These are phyloP conservation scores for Goffeauzyma gilvescens DNA, from an alignment of 768 basidiomycete genomes.

Conservation along the genomic window DNA sequence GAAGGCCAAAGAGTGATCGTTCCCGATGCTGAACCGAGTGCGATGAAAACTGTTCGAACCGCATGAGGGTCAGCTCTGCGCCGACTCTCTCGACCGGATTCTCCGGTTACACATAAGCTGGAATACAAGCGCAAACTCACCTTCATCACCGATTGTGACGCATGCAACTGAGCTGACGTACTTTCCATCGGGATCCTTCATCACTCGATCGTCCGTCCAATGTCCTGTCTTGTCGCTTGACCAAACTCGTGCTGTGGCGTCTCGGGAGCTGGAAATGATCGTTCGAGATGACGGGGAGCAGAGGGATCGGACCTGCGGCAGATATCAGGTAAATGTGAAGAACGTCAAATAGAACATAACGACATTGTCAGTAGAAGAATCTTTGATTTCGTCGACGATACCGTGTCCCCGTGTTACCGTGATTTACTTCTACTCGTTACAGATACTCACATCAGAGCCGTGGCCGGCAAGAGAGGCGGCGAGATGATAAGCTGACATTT, in stretches of 20 bases:
- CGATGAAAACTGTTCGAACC: conserved; percentile 48
- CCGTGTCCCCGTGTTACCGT: too few relatives aligned
- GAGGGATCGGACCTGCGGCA: conserved; percentile 56
- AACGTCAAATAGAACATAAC: conserved; percentile 17
- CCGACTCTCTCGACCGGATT: conserved; percentile 4
- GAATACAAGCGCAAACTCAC: conserved; percentile 10
- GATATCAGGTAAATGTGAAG: conserved; percentile 7
- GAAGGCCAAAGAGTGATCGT: conserved; percentile 62
- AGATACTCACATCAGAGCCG: conserved; percentile 56
- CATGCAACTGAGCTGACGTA: conserved; percentile 63
- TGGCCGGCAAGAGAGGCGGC: conserved; percentile 54
- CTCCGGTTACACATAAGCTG: neutral
- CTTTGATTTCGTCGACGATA: too few relatives aligned
- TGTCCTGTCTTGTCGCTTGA: conserved; percentile 36
- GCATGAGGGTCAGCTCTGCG: neutral
- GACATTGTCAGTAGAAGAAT: conserved; percentile 2
- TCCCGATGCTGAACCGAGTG: conserved; percentile 75
- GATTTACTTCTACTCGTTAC: too few relatives aligned
- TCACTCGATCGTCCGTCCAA: conserved; percentile 34
- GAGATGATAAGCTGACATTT: conserved; percentile 39
- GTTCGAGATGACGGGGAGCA: conserved; percentile 55
- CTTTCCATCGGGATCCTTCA: conserved; percentile 39
- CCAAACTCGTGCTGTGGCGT: conserved; percentile 81
- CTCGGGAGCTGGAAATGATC: conserved; percentile 76
- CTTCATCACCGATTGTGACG: conserved; percentile 42